Evolutionary conservation across 768 basidiomycete species (phyloP), one percentile per base, ranked within the genome.

Genomic region (Mycena filopes): DNA sequence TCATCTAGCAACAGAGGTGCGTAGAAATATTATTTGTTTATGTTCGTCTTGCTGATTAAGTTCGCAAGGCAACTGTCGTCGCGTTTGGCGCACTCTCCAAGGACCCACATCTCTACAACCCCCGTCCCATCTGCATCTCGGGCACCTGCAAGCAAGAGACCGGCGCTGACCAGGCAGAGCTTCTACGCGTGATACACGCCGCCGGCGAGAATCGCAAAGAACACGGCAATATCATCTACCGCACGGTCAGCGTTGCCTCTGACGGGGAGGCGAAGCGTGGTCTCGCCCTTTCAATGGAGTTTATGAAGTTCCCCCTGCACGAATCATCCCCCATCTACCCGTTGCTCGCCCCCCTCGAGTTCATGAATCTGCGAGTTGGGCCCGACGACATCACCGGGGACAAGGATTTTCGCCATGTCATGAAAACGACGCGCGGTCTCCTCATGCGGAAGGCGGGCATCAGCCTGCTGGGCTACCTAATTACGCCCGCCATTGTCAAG

Each of bases 321-420:
- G 33, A 33, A 33, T 33, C 33, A 33, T 33, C 33, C 6, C 33
- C 33, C 33, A 69, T 75, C 20, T 73, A 67, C 55, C 58, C 45
- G 4, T 41, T 67, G 18, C 67, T 75, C 11, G 6, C 18, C 28
- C 46, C 48, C 1, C 65, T 75, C 40, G 25, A 41, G 13, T 54
- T 74, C 33, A 48, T 78, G 26, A 65, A 78, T 47, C 54, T 74
- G 3, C 63, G 58, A 15, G 71, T 76, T 41, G 78, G 78, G 8
- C 57, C 70, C 13, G 70, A 79, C 51, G 76, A 79, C 41, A 53
- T 78, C 0, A 78, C 76, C 0, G 65, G 64, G 12, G 73, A 78
- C 67, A 78, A 77, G 43, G 76, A 77, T 65, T 70, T 69, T 67
- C 77, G 77, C 68, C 72, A 80, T 64, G 51, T 77, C 18, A 59